Conservation (phyloP, 805 yeast species). For the Tetrapisispora namnaoensis region DNA sequence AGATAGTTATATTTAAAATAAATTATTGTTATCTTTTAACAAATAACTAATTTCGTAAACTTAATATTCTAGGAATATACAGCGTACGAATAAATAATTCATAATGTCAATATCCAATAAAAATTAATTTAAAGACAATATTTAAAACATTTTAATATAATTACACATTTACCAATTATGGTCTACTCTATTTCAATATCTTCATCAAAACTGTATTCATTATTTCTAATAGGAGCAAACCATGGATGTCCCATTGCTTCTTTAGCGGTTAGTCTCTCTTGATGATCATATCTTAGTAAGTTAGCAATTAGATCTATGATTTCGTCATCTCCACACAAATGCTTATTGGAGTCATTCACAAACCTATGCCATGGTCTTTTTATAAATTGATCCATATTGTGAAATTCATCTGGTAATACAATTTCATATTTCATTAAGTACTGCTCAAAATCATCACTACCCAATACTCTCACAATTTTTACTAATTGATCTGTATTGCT, state of each 20-base stretch:
- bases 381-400: slow-evolving; percentile 63
- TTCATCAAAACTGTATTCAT: slow-evolving; percentile 3
- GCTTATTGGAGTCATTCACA: slow-evolving; percentile 58
- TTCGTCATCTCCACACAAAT: slow-evolving; percentile 48
- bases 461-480: slow-evolving; percentile 79
- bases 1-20: too few species aligned
- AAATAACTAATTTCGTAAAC: too few species aligned
- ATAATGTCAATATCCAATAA: background rate
- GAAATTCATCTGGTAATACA: slow-evolving; percentile 63
- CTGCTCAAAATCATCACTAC: slow-evolving; percentile 65
- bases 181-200: background rate
- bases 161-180: background rate
- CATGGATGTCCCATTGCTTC: slow-evolving; percentile 70
- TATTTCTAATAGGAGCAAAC: slow-evolving; percentile 20
- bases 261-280: slow-evolving; percentile 74
- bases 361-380: slow-evolving; percentile 83
- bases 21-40: too few species aligned
- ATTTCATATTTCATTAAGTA: slow-evolving; percentile 67
- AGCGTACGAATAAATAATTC: too few species aligned
- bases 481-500: slow-evolving; percentile 87
- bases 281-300: slow-evolving; percentile 74
- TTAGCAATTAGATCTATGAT: slow-evolving; percentile 63
- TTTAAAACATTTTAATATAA: background rate
- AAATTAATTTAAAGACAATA: background rate
- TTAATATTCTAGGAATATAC: too few species aligned